Evolutionary conservation across 495 filamentous ascomycete genomes (phyloP).

Genomic region (Astrothelium macrocarpum): DNA sequence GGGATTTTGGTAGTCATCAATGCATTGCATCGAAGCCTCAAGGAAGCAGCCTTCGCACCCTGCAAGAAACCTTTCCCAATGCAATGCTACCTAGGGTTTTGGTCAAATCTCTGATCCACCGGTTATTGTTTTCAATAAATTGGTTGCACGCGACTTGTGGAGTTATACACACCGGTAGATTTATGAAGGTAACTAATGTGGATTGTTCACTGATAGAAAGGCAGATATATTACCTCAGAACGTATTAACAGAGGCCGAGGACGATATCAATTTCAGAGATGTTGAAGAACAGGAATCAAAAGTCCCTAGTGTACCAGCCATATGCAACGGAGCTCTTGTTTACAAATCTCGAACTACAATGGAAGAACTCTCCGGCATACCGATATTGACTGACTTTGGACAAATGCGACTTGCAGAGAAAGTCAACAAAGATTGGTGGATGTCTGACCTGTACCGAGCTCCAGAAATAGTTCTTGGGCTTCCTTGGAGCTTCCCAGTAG

Average conservation of each 20-base stretch:
- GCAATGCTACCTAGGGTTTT: neutral
- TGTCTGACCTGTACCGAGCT: conserved; percentile 25
- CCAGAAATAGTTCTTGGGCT: conserved; percentile 22
- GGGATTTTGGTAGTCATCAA: neutral
- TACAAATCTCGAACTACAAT: conserved; percentile 15
- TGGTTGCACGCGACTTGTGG: neutral
- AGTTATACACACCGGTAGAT: conserved; percentile 3
- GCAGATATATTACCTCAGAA: conserved; percentile 7
- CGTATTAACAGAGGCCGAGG: conserved; percentile 1
- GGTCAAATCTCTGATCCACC: neutral
- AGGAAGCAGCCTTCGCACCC: neutral
- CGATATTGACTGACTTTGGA: conserved; percentile 22
- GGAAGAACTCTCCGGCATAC: conserved; percentile 14
- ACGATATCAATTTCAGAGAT: neutral
- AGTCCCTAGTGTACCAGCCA: neutral
- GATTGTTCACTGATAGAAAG: neutral
- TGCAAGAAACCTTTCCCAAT: neutral
- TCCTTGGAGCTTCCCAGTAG: conserved; percentile 20
- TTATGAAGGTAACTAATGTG: neutral
- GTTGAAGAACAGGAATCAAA: conserved; percentile 1
- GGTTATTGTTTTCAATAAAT: neutral
- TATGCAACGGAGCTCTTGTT: neutral
- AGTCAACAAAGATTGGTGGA: conserved; percentile 15
- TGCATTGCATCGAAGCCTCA: conserved; percentile 8
- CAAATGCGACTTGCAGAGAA: conserved; percentile 15